Conservation (phyloP, 345 rosid genomes). For the Anacardium occidentale region DNA sequence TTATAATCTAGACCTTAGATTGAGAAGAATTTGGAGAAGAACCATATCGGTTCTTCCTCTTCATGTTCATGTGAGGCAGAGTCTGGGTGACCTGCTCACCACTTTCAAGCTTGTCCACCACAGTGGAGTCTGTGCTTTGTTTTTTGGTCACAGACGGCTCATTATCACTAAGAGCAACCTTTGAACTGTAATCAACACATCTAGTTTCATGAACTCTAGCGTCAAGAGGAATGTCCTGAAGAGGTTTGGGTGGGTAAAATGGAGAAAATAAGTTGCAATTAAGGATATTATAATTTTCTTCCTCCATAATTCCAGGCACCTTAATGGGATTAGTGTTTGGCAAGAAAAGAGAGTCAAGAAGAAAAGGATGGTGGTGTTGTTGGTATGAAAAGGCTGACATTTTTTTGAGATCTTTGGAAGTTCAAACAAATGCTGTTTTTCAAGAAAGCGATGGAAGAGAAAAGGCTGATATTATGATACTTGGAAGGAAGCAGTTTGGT, state of each 20-base stretch:
- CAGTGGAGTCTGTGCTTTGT: slow-evolving; percentile 42
- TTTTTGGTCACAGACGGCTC: slow-evolving; percentile 40
- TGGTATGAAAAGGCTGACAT: slow-evolving; percentile 66
- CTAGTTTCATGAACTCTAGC: slow-evolving; percentile 17
- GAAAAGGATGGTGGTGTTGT: slow-evolving; percentile 43
- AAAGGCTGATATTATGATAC: slow-evolving; percentile 19
- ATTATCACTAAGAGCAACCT: slow-evolving; percentile 27
- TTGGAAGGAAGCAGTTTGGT: not conserved
- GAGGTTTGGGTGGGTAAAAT: slow-evolving; percentile 22
- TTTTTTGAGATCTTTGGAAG: slow-evolving; percentile 22
- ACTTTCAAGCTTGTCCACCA: slow-evolving; percentile 39
- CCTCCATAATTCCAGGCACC: slow-evolving; percentile 30
- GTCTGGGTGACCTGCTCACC: slow-evolving; percentile 53
- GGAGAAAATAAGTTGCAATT: slow-evolving; percentile 29
- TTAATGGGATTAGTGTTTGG: slow-evolving; percentile 24
- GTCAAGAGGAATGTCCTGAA: slow-evolving; percentile 18
- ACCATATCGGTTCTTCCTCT: slow-evolving; percentile 35
- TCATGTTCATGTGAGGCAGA: slow-evolving; percentile 26
- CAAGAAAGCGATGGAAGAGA: slow-evolving; percentile 33
- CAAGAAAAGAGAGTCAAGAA: slow-evolving; percentile 44
- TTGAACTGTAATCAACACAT: slow-evolving; percentile 21
- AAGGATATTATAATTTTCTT: slow-evolving; percentile 14
- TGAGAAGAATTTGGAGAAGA: slow-evolving; percentile 30
- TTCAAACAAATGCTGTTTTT: slow-evolving; percentile 17
- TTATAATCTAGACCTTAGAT: slow-evolving; percentile 35